Evolutionary conservation across 129 eudicot species (phyloP).

Genomic region (Chrysanthemum lavandulifolium): DNA sequence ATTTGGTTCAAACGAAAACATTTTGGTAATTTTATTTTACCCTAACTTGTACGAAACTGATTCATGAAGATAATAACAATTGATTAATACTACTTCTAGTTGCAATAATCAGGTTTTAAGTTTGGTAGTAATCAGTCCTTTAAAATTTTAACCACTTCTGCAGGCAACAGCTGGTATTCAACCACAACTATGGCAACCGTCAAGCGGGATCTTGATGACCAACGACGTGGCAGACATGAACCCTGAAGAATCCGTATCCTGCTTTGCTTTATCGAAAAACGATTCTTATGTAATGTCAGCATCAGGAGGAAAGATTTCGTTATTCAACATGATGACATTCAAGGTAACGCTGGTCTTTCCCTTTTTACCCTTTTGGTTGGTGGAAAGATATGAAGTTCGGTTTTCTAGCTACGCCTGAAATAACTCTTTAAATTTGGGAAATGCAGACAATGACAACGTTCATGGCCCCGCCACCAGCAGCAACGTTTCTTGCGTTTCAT

Average conservation of each 20-base stretch:
- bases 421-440: constrained; percentile 19
- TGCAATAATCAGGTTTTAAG: not conserved
- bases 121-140: not conserved
- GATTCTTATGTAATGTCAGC: constrained; percentile 99
- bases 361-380: not conserved
- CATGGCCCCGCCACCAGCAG: constrained; percentile 95
- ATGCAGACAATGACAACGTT: constrained; percentile 85
- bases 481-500: constrained; percentile 83
- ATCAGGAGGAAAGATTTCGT: constrained; percentile 93
- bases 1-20: no score
- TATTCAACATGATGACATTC: constrained; percentile 97
- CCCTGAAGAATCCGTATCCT: constrained; percentile 88
- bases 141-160: not conserved
- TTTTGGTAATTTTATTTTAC: no score
- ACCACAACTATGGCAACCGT: constrained; percentile 95
- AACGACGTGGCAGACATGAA: constrained; percentile 72
- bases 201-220: constrained; percentile 91
- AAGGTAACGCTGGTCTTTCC: constrained; percentile 49
- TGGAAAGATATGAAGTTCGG: not conserved
- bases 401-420: constrained; percentile 4
- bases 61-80: no score
- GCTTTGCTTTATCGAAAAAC: constrained; percentile 94
- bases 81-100: no score
- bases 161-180: constrained; percentile 83
- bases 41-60: no score